Base-by-base conservation (phyloP, 164 flowering plant genomes). In the Chimonanthus praecox region DNA sequence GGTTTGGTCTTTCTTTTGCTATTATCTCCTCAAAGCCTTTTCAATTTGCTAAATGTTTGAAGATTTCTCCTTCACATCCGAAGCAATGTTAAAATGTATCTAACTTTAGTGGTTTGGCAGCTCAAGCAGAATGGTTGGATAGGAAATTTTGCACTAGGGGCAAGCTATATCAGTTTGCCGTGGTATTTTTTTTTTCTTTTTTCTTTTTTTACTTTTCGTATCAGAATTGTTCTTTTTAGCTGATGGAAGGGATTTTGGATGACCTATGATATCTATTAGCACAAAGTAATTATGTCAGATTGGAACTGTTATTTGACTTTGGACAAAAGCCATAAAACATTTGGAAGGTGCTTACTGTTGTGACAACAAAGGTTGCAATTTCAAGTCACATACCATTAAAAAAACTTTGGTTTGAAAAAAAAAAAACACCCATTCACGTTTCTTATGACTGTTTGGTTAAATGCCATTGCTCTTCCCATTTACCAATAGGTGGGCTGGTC, bases 61-160 rank as follows among this genome's bases (percentile, higher is more conserved):
- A 62, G 21, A 6, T 15, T 69, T 58, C 13, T 51, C 16, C 47
- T 68, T 66, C 60, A 54, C 16, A n/a, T n/a, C 45, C 49, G 74
- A 11, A 63, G 64, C 58, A 47, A 1, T 54, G 47, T 66, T 54
- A 50, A 49, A 10, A 72, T 67, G 51, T 78, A 33, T 71, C 47
- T 49, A 48, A 68, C 8, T 54, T 54, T 8, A 54, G 4, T 43
- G 18, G 54, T 54, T 66, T 66, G 85, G 79, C 91, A 95, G 99
- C 96, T 95, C 74, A 92, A 95, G 83, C 96, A 90, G 80, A 91
- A 95, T 83, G 99, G 98, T 70, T 95, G 99, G 98, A 85, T 89
- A 71, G 99, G 99, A 73, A 95, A 95, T 82, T 92, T 89, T 82
- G 97, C 98, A 67, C 85, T 95, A 4, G 99, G 99, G 79, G 89